Evolutionary conservation across 306 rosid species (phyloP), one percentile per base, ranked within the genome.

Genomic region (Spatholobus suberectus): DNA sequence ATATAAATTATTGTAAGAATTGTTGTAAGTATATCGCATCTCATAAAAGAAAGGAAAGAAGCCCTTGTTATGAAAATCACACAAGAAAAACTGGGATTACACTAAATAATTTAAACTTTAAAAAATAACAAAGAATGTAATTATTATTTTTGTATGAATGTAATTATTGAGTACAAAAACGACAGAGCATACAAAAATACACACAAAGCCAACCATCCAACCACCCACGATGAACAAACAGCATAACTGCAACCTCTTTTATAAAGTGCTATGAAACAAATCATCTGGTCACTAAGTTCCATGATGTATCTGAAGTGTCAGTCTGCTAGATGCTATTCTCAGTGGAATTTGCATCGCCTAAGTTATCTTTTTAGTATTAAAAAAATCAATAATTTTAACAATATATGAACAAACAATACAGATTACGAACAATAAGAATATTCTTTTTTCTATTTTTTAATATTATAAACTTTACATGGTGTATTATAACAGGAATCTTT

Each of bases 211-310:
- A 77, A 47, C 51, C n/a, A 46, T 77, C 23, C 24, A 44, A 62
- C 24, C 5, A 12, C 1, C n/a, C 82, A 52, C 17, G 38, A n/a
- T 21, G 44, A 67, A 47, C n/a, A 40, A 69, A 70, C 47, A 79
- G 23, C 77, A 62, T n/a, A 78, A 67, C 51, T 51, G 68, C 76
- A 66, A 55, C 34, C 66, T 41, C 37, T 46, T 47, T 41, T 43
- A 40, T 55, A 55, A 69, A 79, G 70, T 69, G 77, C 61, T 35
- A 51, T 13, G 14, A 68, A 80, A 55, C 77, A 79, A 79, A 68
- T 24, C 75, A 78, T 68, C 4, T 23, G 15, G 21, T 54, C 76
- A 79, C 76, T 68, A 35, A 5, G 46, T 70, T 67, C 40, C 12
- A 68, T 24, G 24, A 70, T 55, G 29, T 38, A 68, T 11, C 71